A percentile compares a stretch with the other conserved stretches of the same genome.
Conservation (phyloP, 1,139 yeast genomes). For the Zygoascus hellenicus region DNA sequence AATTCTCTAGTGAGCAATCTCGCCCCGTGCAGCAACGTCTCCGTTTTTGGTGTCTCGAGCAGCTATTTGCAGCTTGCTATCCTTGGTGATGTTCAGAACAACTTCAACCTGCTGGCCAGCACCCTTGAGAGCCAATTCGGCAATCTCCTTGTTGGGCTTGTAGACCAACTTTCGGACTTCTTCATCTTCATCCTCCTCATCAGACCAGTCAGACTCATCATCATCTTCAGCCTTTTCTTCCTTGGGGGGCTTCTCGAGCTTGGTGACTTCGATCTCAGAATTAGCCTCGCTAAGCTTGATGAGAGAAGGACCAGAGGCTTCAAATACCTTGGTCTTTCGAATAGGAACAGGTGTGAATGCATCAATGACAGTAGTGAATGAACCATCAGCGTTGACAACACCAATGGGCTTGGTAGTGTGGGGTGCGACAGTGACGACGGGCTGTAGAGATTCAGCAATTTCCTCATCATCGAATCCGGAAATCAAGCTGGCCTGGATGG, state of each 20-base stretch:
- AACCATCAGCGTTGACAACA: conserved; percentile 46
- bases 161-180: conserved; percentile 65
- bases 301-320: conserved; percentile 44
- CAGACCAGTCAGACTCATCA: conserved; percentile 53
- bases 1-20: conserved; percentile 7
- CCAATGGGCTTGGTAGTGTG: conserved; percentile 85
- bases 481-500: conserved; percentile 88
- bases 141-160: conserved; percentile 70
- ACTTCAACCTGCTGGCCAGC: conserved; percentile 71
- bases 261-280: conserved; percentile 70
- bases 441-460: conserved; percentile 75
- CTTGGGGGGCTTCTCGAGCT: conserved; percentile 52
- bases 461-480: conserved; percentile 83
- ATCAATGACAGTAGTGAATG: conserved; percentile 65
- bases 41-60: conserved; percentile 81
- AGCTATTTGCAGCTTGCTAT: conserved; percentile 73
- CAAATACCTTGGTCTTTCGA: conserved; percentile 64
- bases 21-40: conserved; percentile 34
- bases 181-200: conserved; percentile 71
- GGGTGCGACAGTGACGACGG: conserved; percentile 83
- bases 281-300: conserved; percentile 82
- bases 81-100: conserved; percentile 75
- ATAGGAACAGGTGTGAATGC: conserved; percentile 91
- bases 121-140: conserved; percentile 68
- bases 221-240: conserved; percentile 43